Percentiles rank a stretch among this genome's conserved stretches.
These are phyloP conservation scores for Selaginella moellendorffii DNA, from an alignment of 75 land plant genomes.

Conservation along the genomic window DNA sequence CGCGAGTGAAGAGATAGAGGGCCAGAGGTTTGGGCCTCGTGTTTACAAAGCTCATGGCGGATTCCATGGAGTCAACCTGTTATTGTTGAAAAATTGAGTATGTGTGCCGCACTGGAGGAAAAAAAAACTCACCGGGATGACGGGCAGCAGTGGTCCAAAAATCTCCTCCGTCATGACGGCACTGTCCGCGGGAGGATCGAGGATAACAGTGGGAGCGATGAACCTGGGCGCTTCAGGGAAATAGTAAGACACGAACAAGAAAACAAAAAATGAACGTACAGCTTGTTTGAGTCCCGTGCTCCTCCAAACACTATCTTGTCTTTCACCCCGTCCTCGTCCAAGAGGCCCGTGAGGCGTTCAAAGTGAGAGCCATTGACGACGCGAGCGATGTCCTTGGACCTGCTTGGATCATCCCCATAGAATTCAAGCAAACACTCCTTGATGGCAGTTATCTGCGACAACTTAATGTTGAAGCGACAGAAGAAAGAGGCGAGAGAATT, in stretches of 20 bases:
- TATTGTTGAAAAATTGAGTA: no score
- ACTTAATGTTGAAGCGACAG: not conserved
- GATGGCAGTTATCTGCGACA: slow-evolving; percentile 33
- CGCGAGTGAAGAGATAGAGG: slow-evolving; percentile 47
- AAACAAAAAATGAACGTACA: slow-evolving; percentile 28
- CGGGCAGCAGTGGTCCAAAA: slow-evolving; percentile 84
- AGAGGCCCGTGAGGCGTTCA: slow-evolving; percentile 30
- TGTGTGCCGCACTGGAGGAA: not conserved
- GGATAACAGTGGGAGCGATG: slow-evolving; percentile 65
- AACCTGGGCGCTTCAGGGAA: slow-evolving; percentile 38
- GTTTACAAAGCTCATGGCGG: slow-evolving; percentile 34
- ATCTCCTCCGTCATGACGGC: slow-evolving; percentile 74
- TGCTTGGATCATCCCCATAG: slow-evolving; percentile 37
- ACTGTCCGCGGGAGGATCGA: slow-evolving; percentile 56
- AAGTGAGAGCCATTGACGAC: slow-evolving; percentile 50
- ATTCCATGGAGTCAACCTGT: slow-evolving; percentile 39
- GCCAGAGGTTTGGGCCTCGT: slow-evolving; percentile 59
- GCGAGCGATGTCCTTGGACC: slow-evolving; percentile 27
- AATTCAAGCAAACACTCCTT: slow-evolving; percentile 28
- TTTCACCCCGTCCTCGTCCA: slow-evolving; percentile 40
- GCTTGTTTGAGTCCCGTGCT: slow-evolving; percentile 25
- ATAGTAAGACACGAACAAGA: not conserved
- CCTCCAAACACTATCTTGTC: slow-evolving; percentile 65
- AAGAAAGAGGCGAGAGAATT: not conserved
- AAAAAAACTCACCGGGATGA: slow-evolving; percentile 35